Evolutionary conservation across 768 basidiomycete genomes (phyloP).

Genomic region (Boletus pseudopeckii): DNA sequence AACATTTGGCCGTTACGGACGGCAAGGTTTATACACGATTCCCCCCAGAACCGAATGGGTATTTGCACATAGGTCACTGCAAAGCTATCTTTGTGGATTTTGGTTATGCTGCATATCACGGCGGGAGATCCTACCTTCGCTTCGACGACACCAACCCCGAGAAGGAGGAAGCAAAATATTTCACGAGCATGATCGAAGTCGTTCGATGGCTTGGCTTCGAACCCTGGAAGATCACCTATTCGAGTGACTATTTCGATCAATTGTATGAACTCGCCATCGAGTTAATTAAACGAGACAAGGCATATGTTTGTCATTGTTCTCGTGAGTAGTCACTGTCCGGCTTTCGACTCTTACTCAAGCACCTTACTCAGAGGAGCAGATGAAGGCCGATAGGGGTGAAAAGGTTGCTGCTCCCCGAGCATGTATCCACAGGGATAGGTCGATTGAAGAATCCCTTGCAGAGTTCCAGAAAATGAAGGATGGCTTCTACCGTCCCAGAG

Average conservation of each 20-base stretch:
- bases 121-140: conserved; percentile 90
- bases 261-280: conserved; percentile 86
- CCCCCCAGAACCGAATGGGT: conserved; percentile 98
- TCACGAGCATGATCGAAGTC: conserved; percentile 94
- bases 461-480: conserved; percentile 93
- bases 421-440: conserved; percentile 83
- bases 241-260: conserved; percentile 91
- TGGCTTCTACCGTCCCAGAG: conserved; percentile 86
- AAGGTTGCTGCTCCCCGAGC: conserved; percentile 76
- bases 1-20: conserved; percentile 75
- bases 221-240: conserved; percentile 99
- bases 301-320: conserved; percentile 94
- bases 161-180: conserved; percentile 93
- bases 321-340: conserved; percentile 53
- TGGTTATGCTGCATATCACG: conserved; percentile 93
- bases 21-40: conserved; percentile 93
- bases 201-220: conserved; percentile 97
- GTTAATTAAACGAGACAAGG: conserved; percentile 85
- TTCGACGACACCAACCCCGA: conserved; percentile 99
- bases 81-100: conserved; percentile 99
- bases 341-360: conserved; percentile 2
- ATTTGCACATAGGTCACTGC: conserved; percentile 92
- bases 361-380: conserved; percentile 73
- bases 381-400: conserved; percentile 83
- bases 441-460: conserved; percentile 77